Evolutionary conservation across 139 green algal species (phyloP).

Genomic region (Bryopsis sp.): DNA sequence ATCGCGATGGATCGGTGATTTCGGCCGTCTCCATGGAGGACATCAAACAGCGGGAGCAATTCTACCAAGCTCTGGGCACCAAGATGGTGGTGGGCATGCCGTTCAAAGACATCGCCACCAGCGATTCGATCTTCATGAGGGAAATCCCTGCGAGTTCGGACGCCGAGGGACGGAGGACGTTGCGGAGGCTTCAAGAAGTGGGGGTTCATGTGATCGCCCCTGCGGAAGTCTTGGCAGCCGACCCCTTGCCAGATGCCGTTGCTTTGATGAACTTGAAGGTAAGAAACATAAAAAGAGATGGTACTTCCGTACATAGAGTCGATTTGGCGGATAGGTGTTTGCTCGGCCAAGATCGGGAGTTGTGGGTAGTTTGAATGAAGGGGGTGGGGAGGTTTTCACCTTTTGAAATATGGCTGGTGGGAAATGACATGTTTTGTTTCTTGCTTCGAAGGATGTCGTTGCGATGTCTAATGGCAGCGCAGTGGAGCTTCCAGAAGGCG

Average conservation of each 20-base stretch:
- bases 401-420: too few species aligned
- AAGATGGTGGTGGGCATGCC: conserved; percentile 98
- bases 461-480: neutral
- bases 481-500: conserved; percentile 51
- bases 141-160: conserved; percentile 52
- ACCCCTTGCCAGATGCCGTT: conserved; percentile 72
- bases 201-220: conserved; percentile 75
- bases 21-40: conserved; percentile 33
- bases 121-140: conserved; percentile 81
- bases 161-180: conserved; percentile 42
- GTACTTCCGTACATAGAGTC: too few species aligned
- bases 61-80: conserved; percentile 80
- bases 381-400: neutral
- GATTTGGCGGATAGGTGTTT: too few species aligned
- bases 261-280: conserved; percentile 60
- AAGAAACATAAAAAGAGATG: too few species aligned
- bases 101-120: conserved; percentile 96
- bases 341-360: too few species aligned
- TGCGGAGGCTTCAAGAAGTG: conserved; percentile 79
- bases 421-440: neutral
- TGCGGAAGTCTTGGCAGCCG: conserved; percentile 43
- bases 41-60: conserved; percentile 34
- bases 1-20: conserved; percentile 78
- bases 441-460: conserved; percentile 11
- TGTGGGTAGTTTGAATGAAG: too few species aligned